Conservation (phyloP, 495 filamentous ascomycete genomes). For the Lophiostoma macrostomum region DNA sequence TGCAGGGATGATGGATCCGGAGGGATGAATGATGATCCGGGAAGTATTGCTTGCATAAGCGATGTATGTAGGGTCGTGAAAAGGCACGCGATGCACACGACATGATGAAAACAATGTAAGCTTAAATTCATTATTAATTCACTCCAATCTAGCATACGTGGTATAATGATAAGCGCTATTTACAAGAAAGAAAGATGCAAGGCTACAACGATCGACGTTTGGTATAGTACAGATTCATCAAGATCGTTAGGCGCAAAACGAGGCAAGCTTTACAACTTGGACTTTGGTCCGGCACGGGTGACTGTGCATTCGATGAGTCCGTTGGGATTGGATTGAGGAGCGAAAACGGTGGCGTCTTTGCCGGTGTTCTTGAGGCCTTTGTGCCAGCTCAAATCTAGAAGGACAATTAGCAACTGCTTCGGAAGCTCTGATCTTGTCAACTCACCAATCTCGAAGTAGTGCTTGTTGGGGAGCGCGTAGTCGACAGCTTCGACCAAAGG, state of each 20-base stretch:
- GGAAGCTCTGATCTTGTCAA: slow-evolving; percentile 23
- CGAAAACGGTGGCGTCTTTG: slow-evolving; percentile 93
- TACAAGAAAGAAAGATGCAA: slow-evolving; percentile 3
- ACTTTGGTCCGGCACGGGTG: slow-evolving; percentile 51
- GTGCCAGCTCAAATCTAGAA: slow-evolving; percentile 87
- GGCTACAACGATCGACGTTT: not conserved
- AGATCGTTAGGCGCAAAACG: slow-evolving; percentile 4
- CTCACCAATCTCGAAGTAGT: slow-evolving; percentile 97
- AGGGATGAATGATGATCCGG: no score
- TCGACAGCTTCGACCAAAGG: slow-evolving; percentile 69
- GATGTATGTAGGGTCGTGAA: no score
- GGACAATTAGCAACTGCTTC: slow-evolving; percentile 31
- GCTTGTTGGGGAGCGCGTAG: slow-evolving; percentile 92
- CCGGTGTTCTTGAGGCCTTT: slow-evolving; percentile 96
- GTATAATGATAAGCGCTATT: not conserved
- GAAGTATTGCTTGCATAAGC: no score
- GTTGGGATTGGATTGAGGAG: slow-evolving; percentile 87
- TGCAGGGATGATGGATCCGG: no score
- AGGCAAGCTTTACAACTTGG: slow-evolving; percentile 37
- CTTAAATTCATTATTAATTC: no score
- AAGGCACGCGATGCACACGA: no score
- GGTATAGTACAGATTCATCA: slow-evolving; percentile 14
- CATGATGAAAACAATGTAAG: no score
- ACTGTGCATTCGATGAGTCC: slow-evolving; percentile 96
- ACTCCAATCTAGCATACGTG: no score